Base-by-base conservation (phyloP, 2,329 filamentous ascomycete species). In the Penicillium sp. region DNA sequence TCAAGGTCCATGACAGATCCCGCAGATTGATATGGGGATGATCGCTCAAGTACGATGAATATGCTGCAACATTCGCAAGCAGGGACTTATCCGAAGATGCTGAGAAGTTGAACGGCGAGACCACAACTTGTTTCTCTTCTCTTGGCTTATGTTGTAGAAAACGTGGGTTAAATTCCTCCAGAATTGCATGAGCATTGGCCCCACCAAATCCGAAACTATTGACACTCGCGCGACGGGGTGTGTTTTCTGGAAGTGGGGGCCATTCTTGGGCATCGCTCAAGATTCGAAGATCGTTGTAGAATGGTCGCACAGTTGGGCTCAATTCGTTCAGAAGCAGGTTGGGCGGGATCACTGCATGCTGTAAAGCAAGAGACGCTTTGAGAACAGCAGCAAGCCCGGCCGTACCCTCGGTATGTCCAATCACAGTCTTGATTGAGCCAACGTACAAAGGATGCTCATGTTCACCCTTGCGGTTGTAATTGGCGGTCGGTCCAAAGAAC, bases 201-300 rank as follows among this genome's bases (percentile, higher is more conserved):
- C 73, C 72, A 22, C 72, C 72, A 45, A 70, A 72, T 0, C 72
- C 78, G 55, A 81, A 81, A 14, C 74, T 73, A 52, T 79, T 80
- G 1, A 82, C 70, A 36, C 75, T 75, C 2, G 76, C 77, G 31
- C 75, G 61, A 5, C 62, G 63, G 1, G 50, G 55, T 7, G 39
- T 42, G 3, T 71, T 36, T 57, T 63, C 13, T 50, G 50, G 32
- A 1, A 65, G 45, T 3, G 34, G 4, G 4, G 69, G 63, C 67
- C 62, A 73, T 52, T 57, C 29, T 9, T 50, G 46, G 0, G 65
- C 59, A 11, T 55, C 56, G 1, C 53, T 57, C 14, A 62, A 54
- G 21, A 71, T 62, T n/a, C 60, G 22, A 2, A 70, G 55, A 14
- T 67, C 56, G 31, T 61, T 45, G 31, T 65, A 62, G 22, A 66